A percentile compares a stretch with the other conserved stretches of the same genome.
Evolutionary conservation across 2,329 filamentous ascomycete genomes (phyloP).

Genomic region (Aspergillus tamarii): DNA sequence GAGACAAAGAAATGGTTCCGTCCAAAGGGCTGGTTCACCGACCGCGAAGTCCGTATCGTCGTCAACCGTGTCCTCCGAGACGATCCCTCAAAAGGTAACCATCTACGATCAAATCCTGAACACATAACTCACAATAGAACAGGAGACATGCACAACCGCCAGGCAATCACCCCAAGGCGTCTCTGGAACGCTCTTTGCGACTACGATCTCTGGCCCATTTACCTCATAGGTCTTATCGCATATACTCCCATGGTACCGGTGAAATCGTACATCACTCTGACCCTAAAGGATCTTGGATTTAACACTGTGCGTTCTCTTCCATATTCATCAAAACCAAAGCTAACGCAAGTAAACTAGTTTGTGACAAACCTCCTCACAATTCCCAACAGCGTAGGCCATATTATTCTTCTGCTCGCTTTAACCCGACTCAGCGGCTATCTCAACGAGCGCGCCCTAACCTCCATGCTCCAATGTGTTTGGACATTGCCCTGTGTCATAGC

Average conservation of each 20-base stretch:
- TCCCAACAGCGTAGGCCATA: slow-evolving; percentile 38
- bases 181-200: slow-evolving; percentile 60
- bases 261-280: slow-evolving; percentile 61
- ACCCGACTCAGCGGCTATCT: slow-evolving; percentile 51
- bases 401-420: slow-evolving; percentile 47
- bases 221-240: slow-evolving; percentile 56
- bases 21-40: slow-evolving; percentile 62
- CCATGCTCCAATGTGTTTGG: slow-evolving; percentile 61
- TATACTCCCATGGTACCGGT: slow-evolving; percentile 58
- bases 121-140: not conserved
- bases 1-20: slow-evolving; percentile 60
- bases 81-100: slow-evolving; percentile 58
- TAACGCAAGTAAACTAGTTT: slow-evolving; percentile 40
- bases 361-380: slow-evolving; percentile 66
- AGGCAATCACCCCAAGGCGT: slow-evolving; percentile 54
- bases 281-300: slow-evolving; percentile 61
- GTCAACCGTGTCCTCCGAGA: slow-evolving; percentile 64
- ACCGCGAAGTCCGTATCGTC: slow-evolving; percentile 63
- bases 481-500: slow-evolving; percentile 61
- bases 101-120: not conserved
- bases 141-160: slow-evolving; percentile 62
- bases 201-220: slow-evolving; percentile 63
- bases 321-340: not conserved
- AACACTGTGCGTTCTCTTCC: slow-evolving; percentile 39
- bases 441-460: slow-evolving; percentile 50